These are phyloP conservation scores for Scheffersomyces amazonensis DNA, from an alignment of 805 yeast genomes.

Conservation along the genomic window DNA sequence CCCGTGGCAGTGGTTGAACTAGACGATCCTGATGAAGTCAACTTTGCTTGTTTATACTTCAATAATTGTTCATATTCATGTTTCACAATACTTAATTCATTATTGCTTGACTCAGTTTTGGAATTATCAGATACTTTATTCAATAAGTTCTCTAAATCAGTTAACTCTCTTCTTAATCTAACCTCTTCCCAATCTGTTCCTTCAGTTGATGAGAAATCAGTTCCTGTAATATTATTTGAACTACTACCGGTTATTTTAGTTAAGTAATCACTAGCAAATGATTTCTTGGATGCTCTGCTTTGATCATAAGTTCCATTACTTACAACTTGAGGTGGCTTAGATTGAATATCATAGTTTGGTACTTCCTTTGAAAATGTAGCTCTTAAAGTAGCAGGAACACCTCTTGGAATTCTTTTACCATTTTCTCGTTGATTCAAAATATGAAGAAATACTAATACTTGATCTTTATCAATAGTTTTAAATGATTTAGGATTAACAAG, in stretches of 20 bases:
- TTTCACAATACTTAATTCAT: constrained; percentile 29
- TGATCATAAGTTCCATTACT: constrained; percentile 7
- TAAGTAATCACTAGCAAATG: constrained; percentile 55
- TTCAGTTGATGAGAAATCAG: constrained; percentile 68
- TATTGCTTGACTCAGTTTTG: constrained; percentile 3
- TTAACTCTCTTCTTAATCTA: constrained; percentile 72
- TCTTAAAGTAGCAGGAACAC: constrained; percentile 89
- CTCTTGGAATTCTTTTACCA: constrained; percentile 81
- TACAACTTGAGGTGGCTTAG: constrained; percentile 22
- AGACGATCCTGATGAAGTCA: constrained; percentile 20
- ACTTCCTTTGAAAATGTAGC: constrained; percentile 88
- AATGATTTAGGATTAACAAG: constrained; percentile 86
- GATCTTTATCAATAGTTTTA: constrained; percentile 91
- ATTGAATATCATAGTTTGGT: constrained; percentile 62
- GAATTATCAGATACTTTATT: constrained; percentile 42
- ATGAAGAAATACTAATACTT: constrained; percentile 83
- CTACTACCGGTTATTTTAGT: constrained; percentile 54
- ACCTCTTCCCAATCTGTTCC: constrained; percentile 95
- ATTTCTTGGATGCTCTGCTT: constrained; percentile 10
- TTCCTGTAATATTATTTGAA: constrained; percentile 43
- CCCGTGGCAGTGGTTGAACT: constrained; percentile 8
- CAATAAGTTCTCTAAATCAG: constrained; percentile 68
- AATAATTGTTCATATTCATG: constrained; percentile 81
- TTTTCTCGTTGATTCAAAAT: constrained; percentile 86
- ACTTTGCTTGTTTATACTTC: constrained; percentile 68